Base-by-base conservation (phyloP, 2,329 filamentous ascomycete genomes). In the Penicillium sp. region DNA sequence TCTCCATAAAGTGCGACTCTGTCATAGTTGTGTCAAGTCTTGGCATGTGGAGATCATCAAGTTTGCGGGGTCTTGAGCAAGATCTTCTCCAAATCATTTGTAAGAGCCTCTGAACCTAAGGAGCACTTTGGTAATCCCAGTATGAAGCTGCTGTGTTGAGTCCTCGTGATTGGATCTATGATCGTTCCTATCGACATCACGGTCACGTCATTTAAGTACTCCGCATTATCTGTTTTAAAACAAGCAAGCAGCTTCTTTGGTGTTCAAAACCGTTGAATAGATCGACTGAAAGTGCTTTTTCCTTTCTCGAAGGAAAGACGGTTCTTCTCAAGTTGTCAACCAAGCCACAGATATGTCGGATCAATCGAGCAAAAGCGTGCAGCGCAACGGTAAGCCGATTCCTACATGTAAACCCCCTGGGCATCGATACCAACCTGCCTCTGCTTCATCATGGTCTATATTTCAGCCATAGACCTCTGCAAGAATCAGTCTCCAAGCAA, bases 11-110 rank as follows among this genome's bases (percentile, higher is more conserved):
- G 25, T 6, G 5, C 13, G 7, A 18, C 29, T 26, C 40, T 34
- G 40, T 42, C 40, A 42, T 42, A 42, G 28, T 42, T 42, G 28
- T 42, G 28, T 42, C 27, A 42, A n/a, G 40, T 25, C 40, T 34
- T 34, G 40, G 40, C 28, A 13, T 18, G 8, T 26, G 27, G n/a
- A 26, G 18, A 28, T 4, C 39, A 32, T 32, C 39, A 28, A 41
- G 39, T 29, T 41, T 41, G 26, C 12, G 18, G 7, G 29, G 39
- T 13, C 12, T 29, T 32, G 13, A 13, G n/a, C 9, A 25, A 6
- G n/a, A 11, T 8, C 36, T 18, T 25, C 18, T 18, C 18, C 18
- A 18, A 18, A 18, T 2, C 18, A 18, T 18, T 18, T 18, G 18
- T 18, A 18, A 18, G 18, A 18, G 18, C 18, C 18, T 18, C 18